phyloP scores from a whole-genome alignment of 768 basidiomycete genomes.

The Mycena sanguinolenta region DNA sequence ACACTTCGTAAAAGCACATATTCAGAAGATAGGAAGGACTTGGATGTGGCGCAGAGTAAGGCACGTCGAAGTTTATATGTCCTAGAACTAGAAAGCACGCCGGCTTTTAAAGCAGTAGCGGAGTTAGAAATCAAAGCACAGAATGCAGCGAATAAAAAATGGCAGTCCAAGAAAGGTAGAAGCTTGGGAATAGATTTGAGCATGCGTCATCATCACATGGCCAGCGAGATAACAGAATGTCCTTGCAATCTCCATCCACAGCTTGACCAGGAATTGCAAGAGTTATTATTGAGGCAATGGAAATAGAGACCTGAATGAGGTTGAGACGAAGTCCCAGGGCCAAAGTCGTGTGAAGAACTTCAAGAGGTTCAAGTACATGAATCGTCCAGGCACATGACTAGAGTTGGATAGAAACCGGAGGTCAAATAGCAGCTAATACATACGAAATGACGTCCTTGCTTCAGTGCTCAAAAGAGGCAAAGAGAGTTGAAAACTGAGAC shows the following conservation, averaged over 20 bases:
- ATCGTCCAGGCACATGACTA: not conserved
- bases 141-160: not conserved
- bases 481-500: not conserved
- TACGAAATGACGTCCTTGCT: not conserved
- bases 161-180: not conserved
- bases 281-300: not conserved
- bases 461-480: conserved; percentile 1
- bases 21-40: not conserved
- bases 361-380: not conserved
- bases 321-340: not conserved
- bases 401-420: not conserved
- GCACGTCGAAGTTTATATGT: not conserved
- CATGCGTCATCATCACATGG: conserved; percentile 30
- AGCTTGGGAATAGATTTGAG: not conserved
- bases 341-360: not conserved
- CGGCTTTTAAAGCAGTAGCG: conserved; percentile 33
- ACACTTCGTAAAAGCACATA: conserved; percentile 34
- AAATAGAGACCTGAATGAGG: not conserved
- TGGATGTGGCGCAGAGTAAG: not conserved
- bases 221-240: not conserved
- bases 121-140: conserved; percentile 27
- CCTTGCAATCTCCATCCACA: not conserved
- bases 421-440: not conserved
- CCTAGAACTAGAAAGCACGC: conserved; percentile 14
- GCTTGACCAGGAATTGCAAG: not conserved